These are phyloP conservation scores for Helicostylum pulchrum DNA, from an alignment of 192 early-diverging fungal species.

Conservation along the genomic window DNA sequence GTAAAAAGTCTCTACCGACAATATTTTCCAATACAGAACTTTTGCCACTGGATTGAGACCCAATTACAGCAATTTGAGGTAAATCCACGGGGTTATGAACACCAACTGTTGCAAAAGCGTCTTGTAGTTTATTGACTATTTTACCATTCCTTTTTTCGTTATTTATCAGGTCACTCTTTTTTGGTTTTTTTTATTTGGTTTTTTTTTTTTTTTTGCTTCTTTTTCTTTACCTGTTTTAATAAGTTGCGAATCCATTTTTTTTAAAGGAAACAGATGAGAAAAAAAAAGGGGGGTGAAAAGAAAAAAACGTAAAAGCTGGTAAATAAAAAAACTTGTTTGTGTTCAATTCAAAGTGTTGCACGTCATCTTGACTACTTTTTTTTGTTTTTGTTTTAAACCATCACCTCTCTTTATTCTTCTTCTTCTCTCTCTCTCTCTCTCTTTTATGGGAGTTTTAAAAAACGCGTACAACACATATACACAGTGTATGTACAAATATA, in stretches of 20 bases:
- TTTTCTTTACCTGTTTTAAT: slow-evolving; percentile 47
- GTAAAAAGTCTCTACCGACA: slow-evolving; percentile 98
- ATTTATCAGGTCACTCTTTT: neutral
- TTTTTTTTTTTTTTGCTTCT: too few species aligned
- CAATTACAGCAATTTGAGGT: slow-evolving; percentile 86
- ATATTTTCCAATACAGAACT: slow-evolving; percentile 98
- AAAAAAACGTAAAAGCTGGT: too few species aligned
- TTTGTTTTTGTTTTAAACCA: too few species aligned
- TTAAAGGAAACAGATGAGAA: too few species aligned
- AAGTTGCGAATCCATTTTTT: slow-evolving; percentile 47
- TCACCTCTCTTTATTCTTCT: neutral
- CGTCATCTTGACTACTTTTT: neutral
- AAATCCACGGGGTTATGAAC: slow-evolving; percentile 88
- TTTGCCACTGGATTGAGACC: slow-evolving; percentile 89
- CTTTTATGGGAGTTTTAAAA: slow-evolving; percentile 7
- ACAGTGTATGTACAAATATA: too few species aligned
- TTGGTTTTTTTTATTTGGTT: neutral
- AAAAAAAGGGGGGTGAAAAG: too few species aligned
- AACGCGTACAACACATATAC: neutral
- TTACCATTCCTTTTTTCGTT: too few species aligned
- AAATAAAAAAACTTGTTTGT: too few species aligned
- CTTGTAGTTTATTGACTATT: slow-evolving; percentile 81
- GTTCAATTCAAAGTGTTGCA: too few species aligned
- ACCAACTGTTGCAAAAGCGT: slow-evolving; percentile 85
- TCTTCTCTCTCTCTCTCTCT: neutral